Base-by-base conservation (phyloP, 805 yeast species). In the Candida ipomoeae region DNA sequence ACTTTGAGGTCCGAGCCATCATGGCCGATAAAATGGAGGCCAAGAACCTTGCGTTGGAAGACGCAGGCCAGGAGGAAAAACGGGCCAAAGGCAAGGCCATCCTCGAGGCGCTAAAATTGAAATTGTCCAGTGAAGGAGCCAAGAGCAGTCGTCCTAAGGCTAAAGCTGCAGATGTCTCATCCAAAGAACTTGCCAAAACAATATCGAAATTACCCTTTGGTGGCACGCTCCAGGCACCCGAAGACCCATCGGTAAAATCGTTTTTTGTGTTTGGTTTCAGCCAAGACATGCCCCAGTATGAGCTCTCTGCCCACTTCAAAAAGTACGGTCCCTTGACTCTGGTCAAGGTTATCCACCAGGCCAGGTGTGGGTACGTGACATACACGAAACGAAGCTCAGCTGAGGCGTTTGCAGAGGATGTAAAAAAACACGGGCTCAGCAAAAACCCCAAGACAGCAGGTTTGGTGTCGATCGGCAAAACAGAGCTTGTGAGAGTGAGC, bases 251-350 rank as follows among this genome's bases (percentile, higher is more conserved):
- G 0, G 60, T 80, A n/a, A 76, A 73, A 47, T 77, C 90, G 0
- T 78, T 89, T 48, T 89, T 90, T 62, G 61, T 90, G 17, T 87
- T 84, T 66, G 96, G 96, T 1, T 71, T 89, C 17, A 83, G 79
- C 52, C 79, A 81, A 3, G 81, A 82, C 14, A 62, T 85, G 6
- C 85, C 95, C 0, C 89, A 84, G 57, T 83, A 82, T 64, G 68
- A 69, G 47, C 69, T 89, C 14, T 62, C 79, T 15, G 80, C 80
- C 6, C 73, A 64, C 53, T 81, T 85, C 49, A 70, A 70, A 35
- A 61, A 49, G 21, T 66, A 59, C 50, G 86, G 86, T 1, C 61
- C 69, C 34, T 56, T 85, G 11, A 75, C 78, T 48, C 65, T 80
- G 17, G 60, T 83, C 31, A 71, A 74, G 10, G 64, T 84, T 20